A percentile compares a stretch with the other conserved stretches of the same genome.
These are phyloP conservation scores for Tetrahymena elliotti DNA, from an alignment of 73 alveolate genomes.

Conservation along the genomic window DNA sequence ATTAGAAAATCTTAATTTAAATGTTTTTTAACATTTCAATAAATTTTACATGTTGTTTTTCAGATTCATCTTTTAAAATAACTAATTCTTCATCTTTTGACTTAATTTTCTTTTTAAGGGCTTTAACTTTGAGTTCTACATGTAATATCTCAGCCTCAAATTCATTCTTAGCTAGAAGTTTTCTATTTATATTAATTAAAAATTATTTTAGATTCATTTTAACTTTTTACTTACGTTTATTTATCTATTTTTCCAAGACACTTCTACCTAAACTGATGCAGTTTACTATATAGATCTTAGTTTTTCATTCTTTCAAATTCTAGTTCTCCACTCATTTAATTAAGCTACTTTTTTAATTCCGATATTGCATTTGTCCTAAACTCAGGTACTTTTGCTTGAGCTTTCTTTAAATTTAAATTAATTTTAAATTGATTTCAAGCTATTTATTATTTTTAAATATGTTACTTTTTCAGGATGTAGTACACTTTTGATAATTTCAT, in stretches of 20 bases:
- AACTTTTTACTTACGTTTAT: background rate
- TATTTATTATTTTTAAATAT: too few relatives aligned
- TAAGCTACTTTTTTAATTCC: background rate
- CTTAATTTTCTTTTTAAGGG: background rate
- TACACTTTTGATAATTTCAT: background rate
- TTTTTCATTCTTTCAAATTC: background rate
- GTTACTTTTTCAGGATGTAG: background rate
- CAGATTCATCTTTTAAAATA: background rate
- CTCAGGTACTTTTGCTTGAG: background rate
- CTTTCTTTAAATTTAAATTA: background rate
- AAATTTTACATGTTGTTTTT: background rate
- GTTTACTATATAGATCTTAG: background rate
- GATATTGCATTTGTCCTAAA: background rate
- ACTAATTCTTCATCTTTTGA: background rate
- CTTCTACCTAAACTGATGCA: background rate
- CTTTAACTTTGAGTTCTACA: background rate
- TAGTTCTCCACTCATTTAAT: background rate
- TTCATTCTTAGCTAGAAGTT: background rate
- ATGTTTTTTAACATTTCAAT: background rate
- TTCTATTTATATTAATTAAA: background rate
- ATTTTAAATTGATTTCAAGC: background rate
- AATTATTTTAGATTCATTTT: background rate
- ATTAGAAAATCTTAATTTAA: background rate
- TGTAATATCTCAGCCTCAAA: background rate
- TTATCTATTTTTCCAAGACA: background rate